Evolutionary conservation across 2,329 filamentous ascomycete species (phyloP).

Genomic region (Knufia fluminis): DNA sequence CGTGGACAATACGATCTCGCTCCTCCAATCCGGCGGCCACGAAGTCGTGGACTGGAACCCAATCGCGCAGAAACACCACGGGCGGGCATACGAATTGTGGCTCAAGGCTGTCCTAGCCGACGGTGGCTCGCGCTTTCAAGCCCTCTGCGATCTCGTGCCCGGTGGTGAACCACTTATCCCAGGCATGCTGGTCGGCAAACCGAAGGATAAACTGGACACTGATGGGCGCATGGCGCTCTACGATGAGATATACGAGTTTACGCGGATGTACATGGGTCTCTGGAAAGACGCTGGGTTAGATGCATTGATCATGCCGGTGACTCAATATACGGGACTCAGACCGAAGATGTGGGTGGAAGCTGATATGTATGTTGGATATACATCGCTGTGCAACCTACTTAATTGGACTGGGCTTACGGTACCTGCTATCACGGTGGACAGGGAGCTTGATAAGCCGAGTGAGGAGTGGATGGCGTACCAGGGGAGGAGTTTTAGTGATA

Average conservation of each 20-base stretch:
- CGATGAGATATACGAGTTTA: conserved; percentile 25
- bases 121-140: conserved; percentile 26
- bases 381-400: conserved; percentile 29
- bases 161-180: conserved; percentile 28
- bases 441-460: conserved; percentile 21
- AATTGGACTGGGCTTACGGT: conserved; percentile 28
- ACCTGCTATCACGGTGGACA: conserved; percentile 28
- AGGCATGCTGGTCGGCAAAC: conserved; percentile 29
- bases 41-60: conserved; percentile 33
- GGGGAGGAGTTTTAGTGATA: conserved; percentile 27
- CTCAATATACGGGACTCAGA: conserved; percentile 27
- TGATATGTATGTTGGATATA: conserved; percentile 30
- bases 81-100: conserved; percentile 27
- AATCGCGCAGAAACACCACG: conserved; percentile 20
- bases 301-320: conserved; percentile 28
- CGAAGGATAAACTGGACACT: conserved; percentile 23
- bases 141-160: conserved; percentile 22
- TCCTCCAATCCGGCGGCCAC: conserved; percentile 47
- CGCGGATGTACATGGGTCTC: conserved; percentile 25
- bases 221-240: conserved; percentile 24
- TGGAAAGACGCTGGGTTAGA: conserved; percentile 27
- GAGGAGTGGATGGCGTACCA: conserved; percentile 27
- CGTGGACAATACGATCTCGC: conserved; percentile 40
- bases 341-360: conserved; percentile 28
- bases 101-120: conserved; percentile 28